Base-by-base conservation (phyloP, 352 stramenopile genomes). In the Pythium aquatile region DNA sequence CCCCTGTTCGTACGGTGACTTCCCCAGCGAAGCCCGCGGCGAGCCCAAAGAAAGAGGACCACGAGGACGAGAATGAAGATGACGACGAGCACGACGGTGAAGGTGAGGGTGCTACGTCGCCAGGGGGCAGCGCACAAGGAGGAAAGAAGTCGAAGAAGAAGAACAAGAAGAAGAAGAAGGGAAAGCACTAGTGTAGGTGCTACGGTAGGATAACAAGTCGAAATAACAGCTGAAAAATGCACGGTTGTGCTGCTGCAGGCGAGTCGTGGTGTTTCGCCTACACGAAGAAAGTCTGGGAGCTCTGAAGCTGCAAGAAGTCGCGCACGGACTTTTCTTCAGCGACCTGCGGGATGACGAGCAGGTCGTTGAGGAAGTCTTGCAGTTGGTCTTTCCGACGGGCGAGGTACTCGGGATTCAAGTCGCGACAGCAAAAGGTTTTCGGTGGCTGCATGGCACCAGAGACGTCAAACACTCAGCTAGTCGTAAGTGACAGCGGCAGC, bases 331-430 rank as follows among this genome's bases (percentile, higher is more conserved):
- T 56, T 33, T 90, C 81, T 56, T 87, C 79, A 16, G 78, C 70
- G 42, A 90, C 64, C 26, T 82, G 70, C 4, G 81, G 83, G 37
- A 90, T 90, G 66, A 76, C 75, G 44, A 92, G 76, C 53, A 90
- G 65, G 26, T 86, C 69, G 33, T 85, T 72, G 26, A 92, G 65
- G 49, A 90, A 92, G 35, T 58, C 65, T 29, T 82, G 71, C n/a
- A 92, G 70, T 53, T 74, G 37, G 9, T 70, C 55, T 60, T 79
- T 87, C 58, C 83, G 83, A 64, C 63, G 75, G 42, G 63, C 51
- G 40, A 92, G 51, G 59, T 79, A 92, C 47, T 92, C 83, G 1
- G 83, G 83, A 55, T 89, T 92, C 48, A 92, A 59, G 52, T 92
- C 83, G 28, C 79, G 79, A 49, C 83, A 89, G 68, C 78, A 89